Base-by-base conservation (phyloP, 202 grass and related monocot genomes). In the Saccharum hybrid region DNA sequence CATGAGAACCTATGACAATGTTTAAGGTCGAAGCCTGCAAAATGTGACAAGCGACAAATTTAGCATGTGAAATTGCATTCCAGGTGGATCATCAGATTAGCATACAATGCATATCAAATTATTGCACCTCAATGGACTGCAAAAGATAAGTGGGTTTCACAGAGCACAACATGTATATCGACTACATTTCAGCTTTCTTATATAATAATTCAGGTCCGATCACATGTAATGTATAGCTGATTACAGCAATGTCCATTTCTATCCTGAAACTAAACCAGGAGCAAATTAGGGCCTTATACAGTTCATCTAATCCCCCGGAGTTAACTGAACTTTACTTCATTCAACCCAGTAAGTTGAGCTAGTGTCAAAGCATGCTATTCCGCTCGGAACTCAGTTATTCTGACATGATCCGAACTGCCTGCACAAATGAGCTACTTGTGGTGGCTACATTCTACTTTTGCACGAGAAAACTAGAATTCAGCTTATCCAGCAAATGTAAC, bases 1-100 rank as follows among this genome's bases (percentile, higher is more conserved):
- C 91, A 85, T 98, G 96, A 37, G 96, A 96, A 4, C 96, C 93
- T 81, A 82, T 79, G 69, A 93, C 88, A 10, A 98, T 95, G 80
- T 96, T 98, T 68, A 70, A 82, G 23, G 22, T 43, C 4, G 84
- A 79, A 84, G 88, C 88, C 88, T 87, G 81, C 84, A 75, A 66
- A 72, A 80, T 59, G 37, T 71, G 70, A 52, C 43, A 59, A 81
- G 34, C 5, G 1, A 65, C 33, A 79, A 64, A 83, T 74, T 79
- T 11, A 80, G 22, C 21, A 15, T 67, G 28, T 59, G 10, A 83
- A 83, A 86, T 68, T 38, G 18, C 61, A 74, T 68, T 69, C 28
- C 59, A 77, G 75, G 41, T 56, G n/a, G 70, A 76, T 61, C 11
- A 16, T 40, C 37, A 80, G 22, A 59, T 16, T 80, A 54, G 37